Evolutionary conservation across 2,329 filamentous ascomycete species (phyloP).

Genomic region (Claviceps spartinae): DNA sequence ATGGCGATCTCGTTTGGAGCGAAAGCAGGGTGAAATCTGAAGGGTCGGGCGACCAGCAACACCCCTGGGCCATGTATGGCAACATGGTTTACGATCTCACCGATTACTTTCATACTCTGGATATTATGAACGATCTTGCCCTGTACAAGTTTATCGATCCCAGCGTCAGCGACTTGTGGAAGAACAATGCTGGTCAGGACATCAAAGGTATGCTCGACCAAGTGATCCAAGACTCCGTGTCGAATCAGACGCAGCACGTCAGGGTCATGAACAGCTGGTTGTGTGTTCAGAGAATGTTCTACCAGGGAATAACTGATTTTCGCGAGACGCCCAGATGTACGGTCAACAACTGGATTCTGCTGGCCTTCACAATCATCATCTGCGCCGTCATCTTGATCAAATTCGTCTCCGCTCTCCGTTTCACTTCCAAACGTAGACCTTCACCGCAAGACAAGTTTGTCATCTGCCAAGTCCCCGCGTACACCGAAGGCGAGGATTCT

Average conservation of each 20-base stretch:
- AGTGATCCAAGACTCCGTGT: constrained; percentile 31
- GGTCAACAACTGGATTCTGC: constrained; percentile 80
- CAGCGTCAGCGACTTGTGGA: constrained; percentile 53
- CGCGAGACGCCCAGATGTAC: constrained; percentile 61
- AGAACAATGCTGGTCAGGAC: constrained; percentile 65
- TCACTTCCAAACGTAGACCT: constrained; percentile 81
- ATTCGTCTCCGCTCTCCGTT: constrained; percentile 84
- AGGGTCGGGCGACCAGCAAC: constrained; percentile 47
- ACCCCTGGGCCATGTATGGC: constrained; percentile 69
- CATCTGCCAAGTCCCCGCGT: constrained; percentile 94
- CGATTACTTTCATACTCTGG: constrained; percentile 73
- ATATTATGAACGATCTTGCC: constrained; percentile 38
- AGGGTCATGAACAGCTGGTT: constrained; percentile 53
- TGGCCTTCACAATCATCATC: constrained; percentile 76
- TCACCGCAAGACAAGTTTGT: constrained; percentile 95
- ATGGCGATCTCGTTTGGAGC: constrained; percentile 71
- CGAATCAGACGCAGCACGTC: constrained; percentile 36
- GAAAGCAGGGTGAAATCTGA: constrained; percentile 44
- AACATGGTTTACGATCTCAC: constrained; percentile 76
- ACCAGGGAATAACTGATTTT: constrained; percentile 75
- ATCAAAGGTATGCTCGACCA: constrained; percentile 53
- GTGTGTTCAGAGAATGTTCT: constrained; percentile 76
- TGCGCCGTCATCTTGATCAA: constrained; percentile 71
- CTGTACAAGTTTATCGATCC: constrained; percentile 60
- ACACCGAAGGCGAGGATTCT: constrained; percentile 95